phyloP scores from a whole-genome alignment of 441 rosid genomes.

The Populus hybrid region DNA sequence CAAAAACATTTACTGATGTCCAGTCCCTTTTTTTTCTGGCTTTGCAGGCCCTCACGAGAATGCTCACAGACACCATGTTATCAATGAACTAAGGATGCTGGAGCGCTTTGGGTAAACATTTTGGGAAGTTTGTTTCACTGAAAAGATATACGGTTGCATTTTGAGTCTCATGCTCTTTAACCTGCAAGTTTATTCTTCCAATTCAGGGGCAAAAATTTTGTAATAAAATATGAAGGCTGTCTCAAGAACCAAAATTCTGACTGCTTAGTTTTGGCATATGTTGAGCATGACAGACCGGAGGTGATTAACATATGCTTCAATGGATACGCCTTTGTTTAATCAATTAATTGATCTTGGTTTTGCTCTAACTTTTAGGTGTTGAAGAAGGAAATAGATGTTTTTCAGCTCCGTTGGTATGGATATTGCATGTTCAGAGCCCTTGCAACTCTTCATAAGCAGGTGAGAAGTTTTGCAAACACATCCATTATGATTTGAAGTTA shows the following conservation, averaged over 20 bases:
- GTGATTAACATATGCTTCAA: conserved; percentile 26
- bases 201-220: conserved; percentile 80
- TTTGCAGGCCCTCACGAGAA: conserved; percentile 79
- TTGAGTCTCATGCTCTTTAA: conserved; percentile 7
- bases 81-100: conserved; percentile 74
- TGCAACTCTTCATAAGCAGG: conserved; percentile 87
- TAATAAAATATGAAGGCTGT: conserved; percentile 78
- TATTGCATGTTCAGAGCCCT: conserved; percentile 91
- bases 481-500: conserved; percentile 17
- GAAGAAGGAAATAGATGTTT: conserved; percentile 67
- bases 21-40: conserved; percentile 3
- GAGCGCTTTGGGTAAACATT: conserved; percentile 79
- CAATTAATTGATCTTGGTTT: conserved; percentile 17
- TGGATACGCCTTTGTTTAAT: conserved; percentile 5
- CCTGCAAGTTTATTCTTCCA: conserved; percentile 12
- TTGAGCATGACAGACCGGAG: conserved; percentile 95
- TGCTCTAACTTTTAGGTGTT: conserved; percentile 43
- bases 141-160: background rate
- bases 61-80: conserved; percentile 61
- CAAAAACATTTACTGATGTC: conserved; percentile 7
- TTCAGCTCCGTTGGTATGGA: conserved; percentile 78
- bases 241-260: conserved; percentile 68
- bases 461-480: conserved; percentile 14
- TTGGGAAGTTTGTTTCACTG: background rate
- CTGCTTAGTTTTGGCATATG: conserved; percentile 87